Base-by-base conservation (phyloP, 257 asterid species). In the Lycium ferocissimum region DNA sequence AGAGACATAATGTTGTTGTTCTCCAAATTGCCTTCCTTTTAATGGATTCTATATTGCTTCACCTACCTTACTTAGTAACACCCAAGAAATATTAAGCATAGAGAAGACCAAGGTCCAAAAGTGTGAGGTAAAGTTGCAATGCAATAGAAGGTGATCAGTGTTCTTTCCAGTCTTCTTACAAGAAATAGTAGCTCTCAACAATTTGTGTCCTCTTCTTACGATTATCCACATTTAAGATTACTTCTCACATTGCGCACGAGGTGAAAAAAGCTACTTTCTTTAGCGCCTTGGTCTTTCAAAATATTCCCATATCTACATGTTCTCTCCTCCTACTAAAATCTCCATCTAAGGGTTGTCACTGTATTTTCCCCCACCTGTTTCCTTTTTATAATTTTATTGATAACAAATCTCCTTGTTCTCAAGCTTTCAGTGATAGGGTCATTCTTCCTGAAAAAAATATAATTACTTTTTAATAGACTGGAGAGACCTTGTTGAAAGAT, bases 401-500 rank as follows among this genome's bases (percentile, higher is more conserved):
- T 26, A 26, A 26, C 33, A 26, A 26, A 26, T 26, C 1, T 0
- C 22, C 22, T 22, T 63, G 40, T 63, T 63, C 71, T 63, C 69
- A 63, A 11, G 3, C 22, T 63, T 63, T 63, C 14, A 22, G 40
- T 63, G 40, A 63, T 62, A 4, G 71, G 40, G 1, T 63, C 71
- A 63, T 63, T 63, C 71, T 63, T 63, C 71, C 71, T 63, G 71
- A 63, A 11, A 63, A 17, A 62, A 20, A 20, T 62, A 62, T 62
- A 62, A 15, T 22, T 62, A 22, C 38, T 26, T 63, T 61, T 63
- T 22, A 63, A 63, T 63, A 63, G 70, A 63, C 2, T 4, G 17
- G 70, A 35, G 17, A 63, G 71, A 5, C 47, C 45, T 66, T 65
- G 72, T 13, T 66, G 33, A 66, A 56, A 2, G 1, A 66, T 66